Evolutionary conservation across 2,329 filamentous ascomycete species (phyloP).

Genomic region (Fusarium solani-melongenae): DNA sequence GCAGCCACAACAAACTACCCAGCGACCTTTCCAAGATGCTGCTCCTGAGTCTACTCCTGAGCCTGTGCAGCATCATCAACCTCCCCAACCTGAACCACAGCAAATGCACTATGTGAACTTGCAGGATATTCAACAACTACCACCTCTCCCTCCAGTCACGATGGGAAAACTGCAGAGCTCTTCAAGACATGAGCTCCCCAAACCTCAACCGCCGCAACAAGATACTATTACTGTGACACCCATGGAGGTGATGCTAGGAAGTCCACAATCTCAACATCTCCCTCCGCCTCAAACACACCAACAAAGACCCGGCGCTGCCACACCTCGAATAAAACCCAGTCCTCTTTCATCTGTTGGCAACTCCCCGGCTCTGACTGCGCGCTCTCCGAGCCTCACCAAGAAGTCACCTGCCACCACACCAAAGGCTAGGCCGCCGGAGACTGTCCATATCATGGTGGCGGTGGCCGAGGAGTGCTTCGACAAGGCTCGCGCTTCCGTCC

Average conservation of each 20-base stretch:
- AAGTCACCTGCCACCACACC: constrained; percentile 55
- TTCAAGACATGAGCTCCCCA: constrained; percentile 20
- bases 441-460: constrained; percentile 71
- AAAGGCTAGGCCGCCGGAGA: constrained; percentile 59
- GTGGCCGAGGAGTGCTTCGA: constrained; percentile 81
- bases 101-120: constrained; percentile 52
- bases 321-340: constrained; percentile 49
- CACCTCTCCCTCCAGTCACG: constrained; percentile 37
- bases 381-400: constrained; percentile 55
- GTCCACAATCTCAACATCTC: constrained; percentile 16
- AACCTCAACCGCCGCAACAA: constrained; percentile 24
- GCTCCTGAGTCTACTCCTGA: constrained; percentile 25
- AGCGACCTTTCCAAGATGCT: constrained; percentile 29
- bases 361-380: constrained; percentile 54
- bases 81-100: constrained; percentile 37
- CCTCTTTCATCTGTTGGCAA: constrained; percentile 54
- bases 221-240: constrained; percentile 36
- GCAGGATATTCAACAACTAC: constrained; percentile 51
- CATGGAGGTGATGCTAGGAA: constrained; percentile 41
- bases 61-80: constrained; percentile 27
- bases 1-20: constrained; percentile 25
- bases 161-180: constrained; percentile 39
- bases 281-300: constrained; percentile 24
- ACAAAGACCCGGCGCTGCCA: constrained; percentile 36
- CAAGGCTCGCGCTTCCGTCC: constrained; percentile 69